Percentiles rank a stretch among this genome's conserved stretches.
phyloP scores from a whole-genome alignment of 163 green algal species.

The Scenedesmus sp. region DNA sequence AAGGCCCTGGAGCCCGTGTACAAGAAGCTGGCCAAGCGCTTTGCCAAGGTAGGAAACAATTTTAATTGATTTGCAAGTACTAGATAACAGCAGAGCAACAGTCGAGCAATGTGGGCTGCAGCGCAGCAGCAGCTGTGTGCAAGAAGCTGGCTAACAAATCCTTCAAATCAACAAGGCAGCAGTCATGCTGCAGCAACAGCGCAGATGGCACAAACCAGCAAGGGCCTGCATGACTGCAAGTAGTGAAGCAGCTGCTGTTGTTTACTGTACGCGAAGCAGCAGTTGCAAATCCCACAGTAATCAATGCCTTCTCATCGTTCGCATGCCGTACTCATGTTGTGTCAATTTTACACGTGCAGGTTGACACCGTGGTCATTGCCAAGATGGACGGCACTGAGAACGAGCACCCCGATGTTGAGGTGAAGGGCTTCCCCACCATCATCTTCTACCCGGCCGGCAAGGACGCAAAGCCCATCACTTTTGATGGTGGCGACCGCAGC shows the following conservation, averaged over 20 bases:
- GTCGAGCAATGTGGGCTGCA: too few species aligned
- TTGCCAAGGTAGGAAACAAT: constrained; percentile 62
- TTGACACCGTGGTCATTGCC: constrained; percentile 80
- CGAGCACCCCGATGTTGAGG: constrained; percentile 77
- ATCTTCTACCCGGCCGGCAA: constrained; percentile 74
- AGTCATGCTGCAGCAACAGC: background rate
- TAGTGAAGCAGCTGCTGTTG: background rate
- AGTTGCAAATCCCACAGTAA: background rate
- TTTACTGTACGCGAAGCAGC: background rate
- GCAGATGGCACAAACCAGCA: background rate
- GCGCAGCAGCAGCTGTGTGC: too few species aligned
- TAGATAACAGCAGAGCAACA: background rate
- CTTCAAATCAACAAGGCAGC: background rate
- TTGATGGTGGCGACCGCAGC: constrained; percentile 60
- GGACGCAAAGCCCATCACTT: constrained; percentile 53
- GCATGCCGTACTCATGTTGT: background rate
- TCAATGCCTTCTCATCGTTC: background rate
- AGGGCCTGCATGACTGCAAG: background rate
- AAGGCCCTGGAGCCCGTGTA: constrained; percentile 82
- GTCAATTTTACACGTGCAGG: background rate
- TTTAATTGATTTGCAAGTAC: background rate
- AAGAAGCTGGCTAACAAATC: too few species aligned
- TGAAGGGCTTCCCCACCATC: constrained; percentile 83
- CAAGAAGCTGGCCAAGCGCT: constrained; percentile 85
- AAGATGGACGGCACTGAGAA: constrained; percentile 90